Conservation (phyloP, 257 asterid species). For the Penstemon davidsonii region DNA sequence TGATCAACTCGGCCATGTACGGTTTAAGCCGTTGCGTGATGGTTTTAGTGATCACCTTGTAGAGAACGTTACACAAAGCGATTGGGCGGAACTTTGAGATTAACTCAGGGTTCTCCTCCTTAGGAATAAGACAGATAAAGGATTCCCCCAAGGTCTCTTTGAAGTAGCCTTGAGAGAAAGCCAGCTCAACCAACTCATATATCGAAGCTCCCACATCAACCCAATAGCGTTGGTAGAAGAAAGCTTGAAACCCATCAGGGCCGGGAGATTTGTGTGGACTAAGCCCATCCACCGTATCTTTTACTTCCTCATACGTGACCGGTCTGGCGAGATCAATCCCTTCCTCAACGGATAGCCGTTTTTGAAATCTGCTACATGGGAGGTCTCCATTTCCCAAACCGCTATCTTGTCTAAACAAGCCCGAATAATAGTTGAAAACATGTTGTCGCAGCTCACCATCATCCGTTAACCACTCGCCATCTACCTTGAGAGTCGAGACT, state of each 20-base stretch:
- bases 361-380: too few species aligned
- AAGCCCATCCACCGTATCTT: neutral
- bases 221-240: neutral
- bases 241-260: too few species aligned
- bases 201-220: rapidly evolving
- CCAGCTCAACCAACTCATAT: rapidly evolving
- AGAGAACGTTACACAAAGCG: too few species aligned
- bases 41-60: neutral
- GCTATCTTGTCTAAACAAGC: too few species aligned
- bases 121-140: neutral
- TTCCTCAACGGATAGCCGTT: too few species aligned
- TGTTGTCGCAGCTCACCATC: too few species aligned
- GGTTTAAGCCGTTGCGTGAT: neutral
- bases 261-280: neutral
- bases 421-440: too few species aligned
- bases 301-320: neutral
- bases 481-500: neutral
- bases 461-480: neutral
- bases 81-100: too few species aligned
- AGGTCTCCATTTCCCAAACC: too few species aligned
- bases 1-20: neutral
- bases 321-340: too few species aligned
- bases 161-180: rapidly evolving
- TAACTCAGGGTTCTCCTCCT: too few species aligned
- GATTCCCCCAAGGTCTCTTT: neutral